Base-by-base conservation (phyloP, 768 basidiomycete species). In the Tricholoma sp. region DNA sequence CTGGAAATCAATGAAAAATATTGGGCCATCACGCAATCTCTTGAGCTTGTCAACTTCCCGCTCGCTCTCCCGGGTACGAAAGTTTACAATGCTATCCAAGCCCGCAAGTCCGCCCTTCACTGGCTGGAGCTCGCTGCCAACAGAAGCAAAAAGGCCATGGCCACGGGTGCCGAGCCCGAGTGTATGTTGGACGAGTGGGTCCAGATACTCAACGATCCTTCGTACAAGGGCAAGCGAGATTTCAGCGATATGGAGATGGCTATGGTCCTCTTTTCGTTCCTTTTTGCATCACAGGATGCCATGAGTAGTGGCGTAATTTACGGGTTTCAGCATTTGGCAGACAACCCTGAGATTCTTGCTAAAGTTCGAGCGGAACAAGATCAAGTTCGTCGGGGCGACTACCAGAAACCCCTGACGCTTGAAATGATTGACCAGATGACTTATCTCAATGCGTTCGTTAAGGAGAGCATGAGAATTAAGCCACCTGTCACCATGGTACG, bases 31-130 rank as follows among this genome's bases (percentile, higher is more conserved):
- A 98, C 97, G 6, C 77, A 84, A 63, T 92, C 97, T 2, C 87
- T 99, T 41, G 93, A 99, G 69, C 88, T 99, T 54, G 97, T 99
- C 78, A 99, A 99, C 78, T 98, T 99, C 77, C 97, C 97, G 13
- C 74, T 98, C 58, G 86, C 96, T 13, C 65, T 97, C 36, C 97
- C 97, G 17, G 97, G 97, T 29, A 98, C 97, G 37, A 98, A 98
- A 69, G 85, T 98, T 54, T 98, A 89, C 74, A 89, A 85, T 62
- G 97, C 96, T 2, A 87, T 94, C 61, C 86, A 94, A 70, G 89
- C 93, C 1, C 86, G 95, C 68, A 97, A 96, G 68, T 76, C 79
- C 45, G 91, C 93, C 15, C 80, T 94, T 75, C 75, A 80, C 60
- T 89, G 87, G 84, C 78, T 98, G 45, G 81, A 83, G 65, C 74